Conservation (phyloP, 805 yeast species). For the Saccharomycopsis sp. region DNA sequence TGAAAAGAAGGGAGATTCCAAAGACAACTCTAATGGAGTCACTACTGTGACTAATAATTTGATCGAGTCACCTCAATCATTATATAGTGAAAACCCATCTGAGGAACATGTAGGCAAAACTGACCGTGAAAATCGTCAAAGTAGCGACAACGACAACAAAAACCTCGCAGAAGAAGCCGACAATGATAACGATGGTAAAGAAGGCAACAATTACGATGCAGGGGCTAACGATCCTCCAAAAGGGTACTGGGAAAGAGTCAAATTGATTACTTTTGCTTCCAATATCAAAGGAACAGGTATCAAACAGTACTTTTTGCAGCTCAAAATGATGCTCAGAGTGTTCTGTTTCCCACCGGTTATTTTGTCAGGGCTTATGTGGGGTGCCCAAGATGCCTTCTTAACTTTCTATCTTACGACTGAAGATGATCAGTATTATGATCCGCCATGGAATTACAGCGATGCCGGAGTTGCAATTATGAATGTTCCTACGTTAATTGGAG, state of each 20-base stretch:
- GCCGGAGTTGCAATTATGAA: slow-evolving; percentile 72
- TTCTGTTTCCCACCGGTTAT: slow-evolving; percentile 60
- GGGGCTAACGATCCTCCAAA: slow-evolving; percentile 38
- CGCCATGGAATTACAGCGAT: slow-evolving; percentile 61
- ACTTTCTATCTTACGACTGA: slow-evolving; percentile 71
- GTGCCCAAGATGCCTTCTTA: slow-evolving; percentile 69
- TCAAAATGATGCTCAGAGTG: slow-evolving; percentile 46
- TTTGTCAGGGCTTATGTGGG: slow-evolving; percentile 71
- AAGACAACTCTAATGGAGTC: slow-evolving; percentile 6
- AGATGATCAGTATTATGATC: slow-evolving; percentile 57
- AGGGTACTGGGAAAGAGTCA: slow-evolving; percentile 42
- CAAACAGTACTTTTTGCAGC: slow-evolving; percentile 53
- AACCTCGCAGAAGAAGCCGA: slow-evolving; percentile 7
- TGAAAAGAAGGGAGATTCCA: slow-evolving; percentile 15
- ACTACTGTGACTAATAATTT: slow-evolving; percentile 23
- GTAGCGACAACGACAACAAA: slow-evolving; percentile 1
- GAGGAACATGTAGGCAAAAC: slow-evolving; percentile 19
- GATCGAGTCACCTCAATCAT: slow-evolving; percentile 25
- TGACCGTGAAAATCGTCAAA: background rate
- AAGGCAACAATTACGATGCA: slow-evolving; percentile 22
- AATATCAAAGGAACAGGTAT: slow-evolving; percentile 59
- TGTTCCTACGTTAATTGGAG: slow-evolving; percentile 61
- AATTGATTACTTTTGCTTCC: slow-evolving; percentile 48
- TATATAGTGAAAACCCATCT: slow-evolving; percentile 16
- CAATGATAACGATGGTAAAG: slow-evolving; percentile 17